Base-by-base conservation (phyloP, 1,139 yeast genomes). In the Saccharomycopsis hybrid region DNA sequence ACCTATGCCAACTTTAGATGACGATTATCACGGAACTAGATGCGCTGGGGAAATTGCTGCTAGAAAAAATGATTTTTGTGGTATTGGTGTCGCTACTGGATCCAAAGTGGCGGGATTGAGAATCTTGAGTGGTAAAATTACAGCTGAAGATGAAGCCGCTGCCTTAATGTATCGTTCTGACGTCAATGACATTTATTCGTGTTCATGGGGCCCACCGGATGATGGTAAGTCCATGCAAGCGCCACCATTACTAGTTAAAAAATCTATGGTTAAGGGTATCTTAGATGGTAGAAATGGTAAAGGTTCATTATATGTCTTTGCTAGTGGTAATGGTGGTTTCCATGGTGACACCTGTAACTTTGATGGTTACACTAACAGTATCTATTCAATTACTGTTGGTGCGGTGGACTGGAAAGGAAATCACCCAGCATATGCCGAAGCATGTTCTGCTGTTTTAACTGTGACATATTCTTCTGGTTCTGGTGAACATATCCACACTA, bases 121-220 rank as follows among this genome's bases (percentile, higher is more conserved):
- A 53, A 92, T 94, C 54, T 73, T 94, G 46, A 85, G 95, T 0
- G 95, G 87, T 2, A 71, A 76, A 38, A 77, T 94, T 47, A 80
- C 94, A 3, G 73, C 87, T 3, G 95, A 84, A 50, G 96, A 89
- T 55, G 98, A 94, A 65, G 97, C 98, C 0, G 78, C 85, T 1
- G 86, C 97, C 0, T 70, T 94, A 72, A 74, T 85, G 42, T 85
- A 84, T 65, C 94, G 82, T 0, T 71, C 85, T 59, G 90, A 87
- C 54, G 73, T 76, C 8, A 92, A 92, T 63, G 96, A 90, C 65
- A 92, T 94, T 39, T 94, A 88, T 65, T 87, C 96, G 2, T 94
- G 99, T 65, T 88, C 96, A 3, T 94, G 99, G 99, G 99, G 99
- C 2, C 99, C 99, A 1, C 78, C 90, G 1, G 99, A 94, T 65